A percentile compares a stretch with the other conserved stretches of the same genome.
Conservation (phyloP, 1,139 yeast genomes). For the Kluyveromyces sp. region DNA sequence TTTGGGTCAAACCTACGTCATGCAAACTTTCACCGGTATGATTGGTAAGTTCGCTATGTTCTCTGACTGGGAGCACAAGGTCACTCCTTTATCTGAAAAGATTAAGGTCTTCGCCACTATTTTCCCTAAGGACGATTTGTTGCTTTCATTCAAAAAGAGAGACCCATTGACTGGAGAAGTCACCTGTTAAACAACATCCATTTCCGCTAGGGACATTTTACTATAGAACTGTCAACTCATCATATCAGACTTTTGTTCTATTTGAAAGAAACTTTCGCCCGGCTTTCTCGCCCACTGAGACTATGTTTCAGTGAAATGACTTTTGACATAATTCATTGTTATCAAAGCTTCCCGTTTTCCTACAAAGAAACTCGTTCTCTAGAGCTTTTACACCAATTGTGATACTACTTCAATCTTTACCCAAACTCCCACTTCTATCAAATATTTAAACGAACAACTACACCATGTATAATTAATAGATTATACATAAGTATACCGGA, state of each 20-base stretch:
- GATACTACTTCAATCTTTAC: constrained; percentile 2
- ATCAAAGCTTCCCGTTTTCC: not conserved
- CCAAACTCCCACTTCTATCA: constrained; percentile 3
- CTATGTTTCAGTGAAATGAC: not conserved
- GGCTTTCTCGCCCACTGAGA: no score
- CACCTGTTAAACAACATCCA: constrained; percentile 4
- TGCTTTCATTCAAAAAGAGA: constrained; percentile 64
- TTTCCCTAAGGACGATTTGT: constrained; percentile 93
- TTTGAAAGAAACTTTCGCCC: no score
- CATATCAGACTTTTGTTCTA: not conserved
- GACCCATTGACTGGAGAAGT: constrained; percentile 38
- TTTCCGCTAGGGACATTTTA: not conserved
- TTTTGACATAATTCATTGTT: not conserved
- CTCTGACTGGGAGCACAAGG: constrained; percentile 73
- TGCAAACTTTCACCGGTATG: constrained; percentile 81
- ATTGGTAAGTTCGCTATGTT: constrained; percentile 82
- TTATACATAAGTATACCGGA: constrained; percentile 1
- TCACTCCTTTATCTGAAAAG: constrained; percentile 79
- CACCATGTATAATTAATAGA: not conserved
- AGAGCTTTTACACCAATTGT: not conserved
- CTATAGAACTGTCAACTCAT: not conserved
- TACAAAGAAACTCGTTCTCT: not conserved
- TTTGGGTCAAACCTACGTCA: constrained; percentile 87
- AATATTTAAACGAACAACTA: constrained; percentile 1
- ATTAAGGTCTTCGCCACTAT: constrained; percentile 96